phyloP scores from a whole-genome alignment of 495 filamentous ascomycete species.

The Terfezia claveryi region DNA sequence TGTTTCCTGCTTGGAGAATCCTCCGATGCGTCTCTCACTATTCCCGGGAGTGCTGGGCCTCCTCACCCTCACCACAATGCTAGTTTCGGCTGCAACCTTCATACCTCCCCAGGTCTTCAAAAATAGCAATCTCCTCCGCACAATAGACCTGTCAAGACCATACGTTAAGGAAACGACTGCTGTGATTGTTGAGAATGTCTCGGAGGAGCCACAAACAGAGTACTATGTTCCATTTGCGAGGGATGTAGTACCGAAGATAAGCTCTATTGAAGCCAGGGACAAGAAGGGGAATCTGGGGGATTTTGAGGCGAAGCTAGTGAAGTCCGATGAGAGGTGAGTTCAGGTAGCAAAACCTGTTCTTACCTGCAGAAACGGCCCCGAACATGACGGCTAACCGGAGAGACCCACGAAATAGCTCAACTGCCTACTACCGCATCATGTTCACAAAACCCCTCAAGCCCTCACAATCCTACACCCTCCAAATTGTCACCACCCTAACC shows the following conservation, averaged over 20 bases:
- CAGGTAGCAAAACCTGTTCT: not conserved
- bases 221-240: conserved; percentile 74
- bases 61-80: conserved; percentile 1
- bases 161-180: conserved; percentile 80
- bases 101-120: conserved; percentile 76
- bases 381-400: too few relatives aligned
- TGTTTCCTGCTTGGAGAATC: not conserved
- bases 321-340: conserved; percentile 37
- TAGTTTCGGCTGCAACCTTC: conserved; percentile 27
- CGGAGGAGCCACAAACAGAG: conserved; percentile 47
- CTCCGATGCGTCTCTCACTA: not conserved
- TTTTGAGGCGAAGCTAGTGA: conserved; percentile 45
- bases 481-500: conserved; percentile 63
- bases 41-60: not conserved
- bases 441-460: conserved; percentile 53
- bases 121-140: conserved; percentile 74
- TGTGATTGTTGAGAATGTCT: conserved; percentile 76
- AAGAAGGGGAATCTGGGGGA: conserved; percentile 51
- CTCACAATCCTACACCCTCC: conserved; percentile 57
- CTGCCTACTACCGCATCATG: conserved; percentile 65
- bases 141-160: conserved; percentile 76
- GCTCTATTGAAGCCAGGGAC: conserved; percentile 73
- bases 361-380: too few relatives aligned
- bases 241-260: conserved; percentile 49
- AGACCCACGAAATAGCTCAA: conserved; percentile 28